Conservation (phyloP, 2,329 filamentous ascomycete species). For the Daldinia sp. region DNA sequence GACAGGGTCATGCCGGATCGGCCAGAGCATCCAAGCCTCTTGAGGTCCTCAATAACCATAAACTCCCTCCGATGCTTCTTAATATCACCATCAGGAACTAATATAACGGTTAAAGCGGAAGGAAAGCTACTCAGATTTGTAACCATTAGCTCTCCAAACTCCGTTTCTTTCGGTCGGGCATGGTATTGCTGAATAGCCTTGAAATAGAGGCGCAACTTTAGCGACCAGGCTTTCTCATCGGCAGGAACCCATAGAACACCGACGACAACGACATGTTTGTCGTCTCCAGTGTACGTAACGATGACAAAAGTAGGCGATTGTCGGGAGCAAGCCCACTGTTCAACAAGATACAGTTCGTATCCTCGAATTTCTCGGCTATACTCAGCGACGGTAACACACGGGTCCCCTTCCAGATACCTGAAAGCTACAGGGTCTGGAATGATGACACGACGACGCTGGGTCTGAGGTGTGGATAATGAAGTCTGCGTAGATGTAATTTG, state of each 20-base stretch:
- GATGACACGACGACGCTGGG: conserved; percentile 58
- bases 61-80: conserved; percentile 82
- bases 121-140: conserved; percentile 94
- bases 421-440: conserved; percentile 67
- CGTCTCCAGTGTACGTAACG: conserved; percentile 90
- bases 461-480: conserved; percentile 43
- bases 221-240: conserved; percentile 82
- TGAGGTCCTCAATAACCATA: conserved; percentile 93
- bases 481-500: conserved; percentile 22
- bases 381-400: conserved; percentile 76
- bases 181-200: conserved; percentile 85
- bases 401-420: conserved; percentile 80
- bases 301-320: conserved; percentile 90
- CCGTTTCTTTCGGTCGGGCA: conserved; percentile 82
- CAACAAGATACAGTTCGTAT: conserved; percentile 93
- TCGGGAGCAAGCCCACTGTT: conserved; percentile 97
- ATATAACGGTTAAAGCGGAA: conserved; percentile 89
- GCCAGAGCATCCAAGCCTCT: conserved; percentile 90
- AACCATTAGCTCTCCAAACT: conserved; percentile 86
- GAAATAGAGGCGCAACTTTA: conserved; percentile 82
- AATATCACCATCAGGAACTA: conserved; percentile 86
- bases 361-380: conserved; percentile 75
- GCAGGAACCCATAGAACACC: conserved; percentile 83
- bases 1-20: conserved; percentile 84
- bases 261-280: conserved; percentile 78